Evolutionary conservation across 176 grass and related monocot genomes (phyloP), one percentile per base, ranked within the genome.

Genomic region (Musa beccarii): DNA sequence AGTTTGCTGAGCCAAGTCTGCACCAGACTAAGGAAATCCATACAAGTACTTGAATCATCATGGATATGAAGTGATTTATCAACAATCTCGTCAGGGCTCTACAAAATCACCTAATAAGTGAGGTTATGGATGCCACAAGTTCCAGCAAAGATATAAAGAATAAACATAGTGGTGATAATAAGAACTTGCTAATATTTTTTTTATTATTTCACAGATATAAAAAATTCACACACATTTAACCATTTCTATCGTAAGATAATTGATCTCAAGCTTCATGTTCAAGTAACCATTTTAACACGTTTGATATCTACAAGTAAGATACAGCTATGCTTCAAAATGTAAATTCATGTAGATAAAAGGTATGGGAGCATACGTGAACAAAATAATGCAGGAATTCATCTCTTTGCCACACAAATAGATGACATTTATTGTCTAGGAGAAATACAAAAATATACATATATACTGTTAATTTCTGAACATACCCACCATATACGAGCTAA

Each of bases 401-500:
- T 43, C 34, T 43, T 43, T 43, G 3, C 34, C 34, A 43, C 34
- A 43, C 4, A 43, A 43, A 43, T 43, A 4, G 34, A 43, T 43
- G 34, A 6, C 4, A 43, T 43, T 43, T 43, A 43, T 6, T 43
- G 34, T 43, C 34, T 43, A 43, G 34, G 34, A 43, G 34, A 43
- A 43, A 43, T 43, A 43, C 34, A 43, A 43, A 43, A 43, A 43
- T 43, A 43, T 43, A 43, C 34, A 43, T 43, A 43, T 43, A 43
- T 43, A 43, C 28, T 66, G 11, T 13, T 66, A 26, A 66, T 28
- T 26, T 1, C 22, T 14, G 63, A 25, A 11, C 59, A 83, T 83
- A 85, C 94, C 79, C 69, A 97, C 94, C 94, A 97, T 97, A 80
- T 90, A 97, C 54, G 94, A 97, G 84, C 94, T 97, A 83, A 97